These are phyloP conservation scores for Cunninghamia lanceolata DNA, from an alignment of 75 land plant genomes.

Conservation along the genomic window DNA sequence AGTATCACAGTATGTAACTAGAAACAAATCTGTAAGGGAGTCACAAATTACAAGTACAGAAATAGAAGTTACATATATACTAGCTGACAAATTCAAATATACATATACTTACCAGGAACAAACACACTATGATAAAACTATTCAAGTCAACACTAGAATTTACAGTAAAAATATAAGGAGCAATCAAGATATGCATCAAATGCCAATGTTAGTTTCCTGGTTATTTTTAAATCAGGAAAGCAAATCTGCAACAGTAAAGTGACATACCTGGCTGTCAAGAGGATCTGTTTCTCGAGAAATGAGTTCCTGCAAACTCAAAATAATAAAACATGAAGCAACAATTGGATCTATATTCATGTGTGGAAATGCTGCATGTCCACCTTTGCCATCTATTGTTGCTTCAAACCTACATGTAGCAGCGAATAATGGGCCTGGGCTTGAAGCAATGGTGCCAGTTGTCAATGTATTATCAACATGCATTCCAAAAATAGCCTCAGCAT, in stretches of 20 bases:
- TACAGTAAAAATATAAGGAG: background rate
- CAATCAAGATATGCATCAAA: background rate
- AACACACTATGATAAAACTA: background rate
- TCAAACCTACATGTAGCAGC: conserved; percentile 51
- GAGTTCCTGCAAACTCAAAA: conserved; percentile 67
- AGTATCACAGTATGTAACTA: background rate
- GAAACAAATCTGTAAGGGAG: too few relatives aligned
- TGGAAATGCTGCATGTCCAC: conserved; percentile 66
- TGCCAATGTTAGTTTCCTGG: background rate
- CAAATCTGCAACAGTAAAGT: background rate
- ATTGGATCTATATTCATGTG: conserved; percentile 56
- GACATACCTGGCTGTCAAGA: conserved; percentile 37
- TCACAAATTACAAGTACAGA: background rate
- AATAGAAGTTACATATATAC: background rate
- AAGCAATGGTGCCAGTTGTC: conserved; percentile 44
- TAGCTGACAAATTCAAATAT: background rate
- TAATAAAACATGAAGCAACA: conserved; percentile 45
- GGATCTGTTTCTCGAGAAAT: conserved; percentile 78
- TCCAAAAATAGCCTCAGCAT: conserved; percentile 60
- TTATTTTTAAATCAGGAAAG: background rate
- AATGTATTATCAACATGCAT: conserved; percentile 47
- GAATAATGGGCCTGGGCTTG: conserved; percentile 45
- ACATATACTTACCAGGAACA: background rate
- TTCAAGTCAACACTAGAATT: background rate
- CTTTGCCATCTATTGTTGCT: conserved; percentile 50